phyloP scores from a whole-genome alignment of 73 alveolate genomes.

The Paramecium sonneborni region DNA sequence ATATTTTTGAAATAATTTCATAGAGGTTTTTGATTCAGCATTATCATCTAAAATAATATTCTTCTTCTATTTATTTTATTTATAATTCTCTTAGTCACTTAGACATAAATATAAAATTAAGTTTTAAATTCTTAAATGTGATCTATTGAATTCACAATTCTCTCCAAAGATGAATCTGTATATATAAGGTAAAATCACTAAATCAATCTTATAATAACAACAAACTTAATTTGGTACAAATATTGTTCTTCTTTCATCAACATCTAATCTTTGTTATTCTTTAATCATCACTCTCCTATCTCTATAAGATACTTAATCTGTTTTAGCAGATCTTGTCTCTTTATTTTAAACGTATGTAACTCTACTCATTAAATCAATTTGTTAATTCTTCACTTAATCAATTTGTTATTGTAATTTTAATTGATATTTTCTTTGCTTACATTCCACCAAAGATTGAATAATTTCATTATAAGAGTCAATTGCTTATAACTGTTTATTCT shows the following conservation, averaged over 20 bases:
- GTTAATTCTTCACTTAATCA: background rate
- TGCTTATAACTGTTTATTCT: conserved; percentile 9
- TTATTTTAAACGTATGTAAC: background rate
- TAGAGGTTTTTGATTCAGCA: background rate
- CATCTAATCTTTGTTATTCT: conserved; percentile 35
- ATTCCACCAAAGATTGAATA: background rate
- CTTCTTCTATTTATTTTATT: conserved; percentile 14
- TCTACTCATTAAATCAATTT: background rate
- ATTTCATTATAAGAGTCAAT: conserved; percentile 12
- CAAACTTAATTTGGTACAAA: conserved; percentile 47
- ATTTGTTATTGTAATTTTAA: background rate
- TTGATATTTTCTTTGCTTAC: background rate
- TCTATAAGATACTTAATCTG: conserved; percentile 23
- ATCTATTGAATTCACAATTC: background rate
- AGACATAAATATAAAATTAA: background rate
- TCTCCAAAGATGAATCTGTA: conserved; percentile 27
- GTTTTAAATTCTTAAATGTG: conserved; percentile 24
- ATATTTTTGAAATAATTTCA: conserved; percentile 8
- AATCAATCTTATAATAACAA: conserved; percentile 25
- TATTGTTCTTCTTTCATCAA: conserved; percentile 47
- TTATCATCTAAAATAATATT: background rate
- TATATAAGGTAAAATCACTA: conserved; percentile 32
- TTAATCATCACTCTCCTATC: conserved; percentile 19
- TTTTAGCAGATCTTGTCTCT: conserved; percentile 40
- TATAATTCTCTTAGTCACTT: conserved; percentile 29